Evolutionary conservation across 495 filamentous ascomycete species (phyloP), one percentile per base, ranked within the genome.

Genomic region (Penicillium canariense): DNA sequence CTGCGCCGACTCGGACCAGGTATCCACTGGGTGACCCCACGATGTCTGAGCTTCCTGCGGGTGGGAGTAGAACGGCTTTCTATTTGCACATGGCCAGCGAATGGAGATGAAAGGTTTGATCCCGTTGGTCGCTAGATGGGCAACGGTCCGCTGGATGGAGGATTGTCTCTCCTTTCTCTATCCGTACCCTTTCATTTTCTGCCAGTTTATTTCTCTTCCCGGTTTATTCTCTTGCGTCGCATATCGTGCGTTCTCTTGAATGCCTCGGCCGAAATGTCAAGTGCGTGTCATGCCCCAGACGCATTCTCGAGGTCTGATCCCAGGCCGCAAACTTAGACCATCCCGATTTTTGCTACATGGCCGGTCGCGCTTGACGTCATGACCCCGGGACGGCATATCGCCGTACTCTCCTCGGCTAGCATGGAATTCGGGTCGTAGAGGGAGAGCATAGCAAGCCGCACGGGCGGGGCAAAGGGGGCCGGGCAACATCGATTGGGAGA

Each of bases 221-320:
- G 12, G 25, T 28, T 20, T 44, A 10, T 22, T 22, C 28, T 38
- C 30, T 28, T 17, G 38, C 35, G 47, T 51, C 43, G 32, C 32
- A 18, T 9, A 11, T 22, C 9, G 14, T 8, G 3, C 27, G 0
- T 4, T n/a, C 4, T 22, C 34, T 45, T 47, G 36, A 39, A 20
- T 52, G 28, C 27, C 18, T 49, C 53, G 48, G 58, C 49, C 31
- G 49, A 49, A 32, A 18, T 27, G 14, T 46, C 10, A 10, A 3
- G 27, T 34, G 4, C 18, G n/a, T 46, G 2, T 46, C 25, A 30
- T 27, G 43, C 31, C 47, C 44, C 22, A 32, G 55, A 26, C 31
- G 26, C 5, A 15, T 38, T 47, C 30, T 42, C 34, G 44, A 55
- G 63, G 61, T 63, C 63, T 61, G 63, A 67, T 61, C 61, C 58